A percentile compares a stretch with the other conserved stretches of the same genome.
Evolutionary conservation across 345 rosid genomes (phyloP).

Genomic region (Ceriops zippeliana): DNA sequence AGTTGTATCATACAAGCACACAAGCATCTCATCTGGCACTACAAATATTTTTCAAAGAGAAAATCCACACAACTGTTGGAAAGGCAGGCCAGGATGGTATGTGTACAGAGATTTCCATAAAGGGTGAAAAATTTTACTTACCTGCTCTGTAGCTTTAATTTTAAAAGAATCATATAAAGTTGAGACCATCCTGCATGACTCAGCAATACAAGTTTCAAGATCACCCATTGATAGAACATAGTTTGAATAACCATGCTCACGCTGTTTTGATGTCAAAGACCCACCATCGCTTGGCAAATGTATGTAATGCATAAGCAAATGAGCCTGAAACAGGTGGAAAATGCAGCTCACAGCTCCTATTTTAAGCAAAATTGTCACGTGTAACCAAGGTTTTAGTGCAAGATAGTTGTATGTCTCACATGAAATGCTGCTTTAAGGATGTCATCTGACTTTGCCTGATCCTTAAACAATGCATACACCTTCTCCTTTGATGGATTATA

Average conservation of each 20-base stretch:
- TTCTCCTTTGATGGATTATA: conserved; percentile 78
- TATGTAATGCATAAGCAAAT: conserved; percentile 83
- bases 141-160: conserved; percentile 80
- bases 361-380: too few relatives aligned
- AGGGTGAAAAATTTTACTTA: conserved; percentile 3
- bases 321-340: conserved; percentile 56
- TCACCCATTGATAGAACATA: conserved; percentile 31
- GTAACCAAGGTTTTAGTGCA: too few relatives aligned
- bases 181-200: conserved; percentile 81
- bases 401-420: conserved; percentile 39
- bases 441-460: conserved; percentile 86
- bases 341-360: conserved; percentile 2
- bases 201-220: conserved; percentile 61
- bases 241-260: conserved; percentile 28
- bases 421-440: conserved; percentile 96
- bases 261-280: conserved; percentile 29
- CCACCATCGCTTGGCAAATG: conserved; percentile 36
- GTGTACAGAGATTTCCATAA: not conserved
- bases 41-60: too few relatives aligned
- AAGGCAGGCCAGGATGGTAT: not conserved
- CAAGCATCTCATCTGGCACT: too few relatives aligned
- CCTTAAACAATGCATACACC: conserved; percentile 86
- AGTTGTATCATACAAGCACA: too few relatives aligned
- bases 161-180: conserved; percentile 65
- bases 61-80: not conserved